A percentile compares a stretch with the other conserved stretches of the same genome.
These are phyloP conservation scores for Yamadazyma phyllophila DNA, from an alignment of 805 yeast species.

Conservation along the genomic window DNA sequence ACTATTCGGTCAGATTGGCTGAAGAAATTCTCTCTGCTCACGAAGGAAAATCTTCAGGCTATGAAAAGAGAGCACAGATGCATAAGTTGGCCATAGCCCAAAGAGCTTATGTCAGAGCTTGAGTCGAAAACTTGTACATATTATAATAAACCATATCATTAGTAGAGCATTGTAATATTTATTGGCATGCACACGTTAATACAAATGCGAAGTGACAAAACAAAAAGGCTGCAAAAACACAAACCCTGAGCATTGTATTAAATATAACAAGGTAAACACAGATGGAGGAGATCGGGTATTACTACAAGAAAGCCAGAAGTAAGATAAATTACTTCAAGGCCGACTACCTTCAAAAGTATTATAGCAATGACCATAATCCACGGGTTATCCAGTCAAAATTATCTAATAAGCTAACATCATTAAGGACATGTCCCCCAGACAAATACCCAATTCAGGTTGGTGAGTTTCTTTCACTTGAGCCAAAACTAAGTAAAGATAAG, in stretches of 20 bases:
- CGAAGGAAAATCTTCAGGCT: conserved; percentile 77
- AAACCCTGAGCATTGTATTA: neutral
- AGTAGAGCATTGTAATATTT: no score
- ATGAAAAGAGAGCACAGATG: conserved; percentile 76
- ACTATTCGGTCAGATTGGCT: conserved; percentile 82
- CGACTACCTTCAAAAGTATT: conserved; percentile 36
- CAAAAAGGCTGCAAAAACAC: conserved; percentile 6
- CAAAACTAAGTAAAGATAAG: neutral
- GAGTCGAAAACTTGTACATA: conserved; percentile 15
- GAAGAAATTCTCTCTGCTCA: conserved; percentile 82
- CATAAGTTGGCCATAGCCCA: conserved; percentile 87
- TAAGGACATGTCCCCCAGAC: conserved; percentile 34
- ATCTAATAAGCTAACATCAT: conserved; percentile 1
- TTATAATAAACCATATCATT: neutral
- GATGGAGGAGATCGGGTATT: conserved; percentile 12
- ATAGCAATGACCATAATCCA: conserved; percentile 36
- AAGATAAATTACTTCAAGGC: conserved; percentile 31
- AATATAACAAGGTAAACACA: neutral
- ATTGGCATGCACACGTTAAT: no score
- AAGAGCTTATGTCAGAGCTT: conserved; percentile 68
- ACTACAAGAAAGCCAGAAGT: conserved; percentile 26
- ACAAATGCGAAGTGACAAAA: neutral
- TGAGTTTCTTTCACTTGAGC: conserved; percentile 27
- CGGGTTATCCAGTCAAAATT: conserved; percentile 34
- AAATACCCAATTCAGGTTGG: conserved; percentile 30